These are phyloP conservation scores for Rubroshorea leprosula DNA, from an alignment of 345 rosid genomes.

Conservation along the genomic window DNA sequence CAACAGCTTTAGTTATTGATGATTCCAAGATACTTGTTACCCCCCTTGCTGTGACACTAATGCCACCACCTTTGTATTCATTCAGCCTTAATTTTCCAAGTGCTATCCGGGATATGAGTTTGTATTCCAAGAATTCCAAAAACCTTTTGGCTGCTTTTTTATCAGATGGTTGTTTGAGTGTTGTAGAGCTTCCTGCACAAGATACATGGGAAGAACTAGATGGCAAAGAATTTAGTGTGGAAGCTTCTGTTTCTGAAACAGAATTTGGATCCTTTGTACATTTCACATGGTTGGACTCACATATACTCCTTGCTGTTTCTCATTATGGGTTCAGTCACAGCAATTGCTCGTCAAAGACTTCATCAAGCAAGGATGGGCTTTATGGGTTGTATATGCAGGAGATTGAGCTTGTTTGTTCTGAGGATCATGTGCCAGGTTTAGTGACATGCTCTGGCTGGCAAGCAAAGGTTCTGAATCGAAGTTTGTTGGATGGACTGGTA, in stretches of 20 bases:
- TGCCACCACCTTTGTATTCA: slow-evolving; percentile 87
- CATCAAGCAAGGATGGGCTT: slow-evolving; percentile 33
- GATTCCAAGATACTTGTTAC: slow-evolving; percentile 66
- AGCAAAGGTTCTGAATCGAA: slow-evolving; percentile 39
- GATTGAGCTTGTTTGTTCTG: slow-evolving; percentile 62
- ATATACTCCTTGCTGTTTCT: slow-evolving; percentile 69
- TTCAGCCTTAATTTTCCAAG: slow-evolving; percentile 67
- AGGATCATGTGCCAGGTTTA: slow-evolving; percentile 52
- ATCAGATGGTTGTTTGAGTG: slow-evolving; percentile 68
- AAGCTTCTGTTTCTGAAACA: slow-evolving; percentile 45
- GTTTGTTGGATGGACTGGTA: slow-evolving; percentile 45
- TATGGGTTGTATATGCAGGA: slow-evolving; percentile 66
- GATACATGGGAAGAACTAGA: slow-evolving; percentile 78
- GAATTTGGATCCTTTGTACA: slow-evolving; percentile 57
- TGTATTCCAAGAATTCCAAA: slow-evolving; percentile 52
- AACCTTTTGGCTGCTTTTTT: slow-evolving; percentile 59
- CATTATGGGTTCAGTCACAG: slow-evolving; percentile 43
- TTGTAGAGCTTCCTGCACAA: slow-evolving; percentile 66
- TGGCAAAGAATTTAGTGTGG: slow-evolving; percentile 58
- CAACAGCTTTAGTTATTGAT: slow-evolving; percentile 80
- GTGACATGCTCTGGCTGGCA: slow-evolving; percentile 75
- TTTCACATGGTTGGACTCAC: slow-evolving; percentile 71
- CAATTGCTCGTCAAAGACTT: slow-evolving; percentile 24
- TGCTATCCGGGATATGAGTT: slow-evolving; percentile 59
- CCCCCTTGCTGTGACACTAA: slow-evolving; percentile 68